Base-by-base conservation (phyloP, 495 filamentous ascomycete genomes). In the Penicillium dipodomyicola region DNA sequence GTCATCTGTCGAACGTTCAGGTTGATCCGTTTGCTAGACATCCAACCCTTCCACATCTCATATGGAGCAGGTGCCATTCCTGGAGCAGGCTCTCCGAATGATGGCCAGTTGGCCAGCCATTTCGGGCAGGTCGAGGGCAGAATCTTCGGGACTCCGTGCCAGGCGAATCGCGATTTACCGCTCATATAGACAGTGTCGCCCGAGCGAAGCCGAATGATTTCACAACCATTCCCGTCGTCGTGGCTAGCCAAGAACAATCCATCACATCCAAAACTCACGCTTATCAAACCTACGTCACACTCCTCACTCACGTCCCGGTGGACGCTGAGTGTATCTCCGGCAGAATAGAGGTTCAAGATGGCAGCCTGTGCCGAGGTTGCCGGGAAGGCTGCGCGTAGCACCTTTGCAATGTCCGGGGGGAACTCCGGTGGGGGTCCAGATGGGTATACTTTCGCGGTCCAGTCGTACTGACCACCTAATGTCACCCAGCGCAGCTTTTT, bases 381-480 rank as follows among this genome's bases (percentile, higher is more conserved):
- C 0, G 88, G 86, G 58, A 94, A 95, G 0, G 90, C 68, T 0
- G 73, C 70, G 17, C 80, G 76, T 11, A 96, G 64, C 23, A 95
- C 78, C 1, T 59, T 62, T 5, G 81, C 82, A 55, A 94, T 80
- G 65, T 96, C 91, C 4, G 57, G 40, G 4, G 93, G 93, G 59
- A 96, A 96, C 3, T 64, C 56, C 3, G 89, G 88, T n/a, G 90
- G 86, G 1, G 58, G 56, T 47, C 78, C 80, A 2, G 69, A 63
- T 0, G 92, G 91, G 67, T 97, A 96, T 27, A 79, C 72, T 64
- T 95, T 91, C 35, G 80, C 77, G 3, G 90, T 92, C 93, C 93
- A 96, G 71, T 97, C 87, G 72, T 97, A 96, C 65, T 97, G 92
- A 0, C 90, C 91, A 27, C 93, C 94, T 11, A 97, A 79, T 6